Conservation (phyloP, 1,139 yeast species). For the Candida gigantensis region DNA sequence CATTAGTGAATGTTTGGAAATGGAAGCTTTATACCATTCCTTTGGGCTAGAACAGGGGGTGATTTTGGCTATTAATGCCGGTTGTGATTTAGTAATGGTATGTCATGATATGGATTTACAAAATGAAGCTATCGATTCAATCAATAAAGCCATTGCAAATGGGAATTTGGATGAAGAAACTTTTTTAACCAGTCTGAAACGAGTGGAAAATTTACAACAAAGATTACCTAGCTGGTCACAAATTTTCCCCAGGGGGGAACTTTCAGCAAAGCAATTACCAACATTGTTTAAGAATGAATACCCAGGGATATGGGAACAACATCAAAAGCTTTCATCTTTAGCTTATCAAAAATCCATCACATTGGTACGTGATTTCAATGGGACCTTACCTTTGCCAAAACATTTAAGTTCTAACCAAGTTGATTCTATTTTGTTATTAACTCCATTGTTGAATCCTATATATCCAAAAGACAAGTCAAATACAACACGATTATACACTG, state of each 20-base stretch:
- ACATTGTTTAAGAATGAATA: conserved; percentile 26
- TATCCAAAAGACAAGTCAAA: conserved; percentile 21
- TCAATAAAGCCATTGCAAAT: conserved; percentile 52
- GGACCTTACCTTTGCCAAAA: conserved; percentile 52
- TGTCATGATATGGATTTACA: conserved; percentile 61
- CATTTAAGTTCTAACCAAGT: conserved; percentile 25
- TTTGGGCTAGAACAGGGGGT: conserved; percentile 71
- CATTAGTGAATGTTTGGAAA: conserved; percentile 64
- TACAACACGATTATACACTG: conserved; percentile 37
- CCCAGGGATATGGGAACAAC: conserved; percentile 43
- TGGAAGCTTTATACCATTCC: conserved; percentile 64
- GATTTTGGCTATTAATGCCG: conserved; percentile 60
- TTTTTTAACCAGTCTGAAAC: conserved; percentile 39
- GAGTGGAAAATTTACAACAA: conserved; percentile 49
- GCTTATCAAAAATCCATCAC: conserved; percentile 61
- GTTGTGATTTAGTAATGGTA: conserved; percentile 66
- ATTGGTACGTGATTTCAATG: conserved; percentile 55
- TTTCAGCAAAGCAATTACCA: conserved; percentile 29
- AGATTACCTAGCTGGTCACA: conserved; percentile 50
- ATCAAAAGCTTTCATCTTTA: conserved; percentile 43
- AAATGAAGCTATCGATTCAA: conserved; percentile 57
- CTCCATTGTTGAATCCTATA: conserved; percentile 54
- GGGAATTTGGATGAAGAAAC: conserved; percentile 54
- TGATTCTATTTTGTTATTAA: conserved; percentile 49
- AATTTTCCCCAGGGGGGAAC: conserved; percentile 41